These are phyloP conservation scores for Fusarium keratoplasticum DNA, from an alignment of 2,329 filamentous ascomycete genomes.

Conservation along the genomic window DNA sequence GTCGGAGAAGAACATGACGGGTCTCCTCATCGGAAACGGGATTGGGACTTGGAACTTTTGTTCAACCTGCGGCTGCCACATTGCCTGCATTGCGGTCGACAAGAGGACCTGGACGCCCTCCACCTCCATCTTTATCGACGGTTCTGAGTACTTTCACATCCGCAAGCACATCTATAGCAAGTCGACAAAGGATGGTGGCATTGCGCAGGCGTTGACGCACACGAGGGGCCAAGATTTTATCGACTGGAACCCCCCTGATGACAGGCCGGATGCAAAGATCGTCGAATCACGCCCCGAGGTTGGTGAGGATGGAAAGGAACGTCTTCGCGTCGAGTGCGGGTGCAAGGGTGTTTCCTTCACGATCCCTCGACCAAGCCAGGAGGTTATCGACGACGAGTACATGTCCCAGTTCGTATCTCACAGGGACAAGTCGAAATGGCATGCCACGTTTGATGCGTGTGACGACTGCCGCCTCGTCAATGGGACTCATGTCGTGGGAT, in stretches of 20 bases:
- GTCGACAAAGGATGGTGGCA: constrained; percentile 51
- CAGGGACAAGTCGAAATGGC: constrained; percentile 55
- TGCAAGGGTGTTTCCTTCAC: constrained; percentile 62
- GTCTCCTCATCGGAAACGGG: constrained; percentile 49
- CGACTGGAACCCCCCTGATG: constrained; percentile 51
- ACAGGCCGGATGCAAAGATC: constrained; percentile 42
- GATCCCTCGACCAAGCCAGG: constrained; percentile 53
- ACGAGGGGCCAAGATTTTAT: constrained; percentile 47
- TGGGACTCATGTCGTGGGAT: constrained; percentile 56
- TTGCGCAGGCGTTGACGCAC: constrained; percentile 51
- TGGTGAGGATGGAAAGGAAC: constrained; percentile 51
- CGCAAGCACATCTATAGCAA: constrained; percentile 51
- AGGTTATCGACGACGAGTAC: constrained; percentile 45
- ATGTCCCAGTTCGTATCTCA: constrained; percentile 51
- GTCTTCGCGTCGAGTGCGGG: constrained; percentile 57
- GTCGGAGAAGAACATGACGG: constrained; percentile 49
- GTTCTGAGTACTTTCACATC: constrained; percentile 50
- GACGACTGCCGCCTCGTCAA: constrained; percentile 58
- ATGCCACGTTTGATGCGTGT: constrained; percentile 55
- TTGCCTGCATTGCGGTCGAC: constrained; percentile 51
- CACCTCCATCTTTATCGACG: constrained; percentile 54
- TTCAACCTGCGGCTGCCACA: constrained; percentile 58
- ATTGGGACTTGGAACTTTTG: constrained; percentile 57
- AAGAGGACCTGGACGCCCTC: constrained; percentile 53
- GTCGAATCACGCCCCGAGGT: constrained; percentile 46